phyloP scores from a whole-genome alignment of 2,329 filamentous ascomycete genomes.

The Teratosphaeria epicoccoides region DNA sequence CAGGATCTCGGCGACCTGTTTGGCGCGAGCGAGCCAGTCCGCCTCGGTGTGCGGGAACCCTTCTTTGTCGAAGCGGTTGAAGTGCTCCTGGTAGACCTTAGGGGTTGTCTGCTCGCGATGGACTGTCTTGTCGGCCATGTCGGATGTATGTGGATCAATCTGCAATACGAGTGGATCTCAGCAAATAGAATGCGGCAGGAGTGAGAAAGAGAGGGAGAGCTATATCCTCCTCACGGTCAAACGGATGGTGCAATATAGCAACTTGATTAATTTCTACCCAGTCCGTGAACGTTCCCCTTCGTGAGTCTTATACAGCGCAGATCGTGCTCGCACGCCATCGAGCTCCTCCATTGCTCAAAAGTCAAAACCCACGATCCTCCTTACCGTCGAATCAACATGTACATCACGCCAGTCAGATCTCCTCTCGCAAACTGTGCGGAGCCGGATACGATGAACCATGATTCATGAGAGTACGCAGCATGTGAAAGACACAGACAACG shows the following conservation, averaged over 20 bases:
- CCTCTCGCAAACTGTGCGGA: too few relatives aligned
- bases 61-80: constrained; percentile 14
- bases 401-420: too few relatives aligned
- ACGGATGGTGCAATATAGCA: neutral
- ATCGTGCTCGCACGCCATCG: neutral
- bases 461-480: neutral
- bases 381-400: too few relatives aligned
- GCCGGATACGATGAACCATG: too few relatives aligned
- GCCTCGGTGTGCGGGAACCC: constrained; percentile 30
- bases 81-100: constrained; percentile 14
- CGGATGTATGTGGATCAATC: neutral
- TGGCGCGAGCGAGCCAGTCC: constrained; percentile 40
- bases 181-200: neutral
- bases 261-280: neutral
- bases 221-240: neutral
- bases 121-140: constrained; percentile 5
- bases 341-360: neutral
- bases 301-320: neutral
- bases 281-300: neutral
- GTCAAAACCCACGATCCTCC: too few relatives aligned
- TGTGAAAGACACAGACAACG: neutral
- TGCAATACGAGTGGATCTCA: neutral
- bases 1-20: constrained; percentile 41
- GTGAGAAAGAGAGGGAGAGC: neutral
- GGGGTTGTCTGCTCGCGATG: constrained; percentile 18